Evolutionary conservation across 2,329 filamentous ascomycete genomes (phyloP), one percentile per base, ranked within the genome.

Genomic region (Talaromyces sp.): DNA sequence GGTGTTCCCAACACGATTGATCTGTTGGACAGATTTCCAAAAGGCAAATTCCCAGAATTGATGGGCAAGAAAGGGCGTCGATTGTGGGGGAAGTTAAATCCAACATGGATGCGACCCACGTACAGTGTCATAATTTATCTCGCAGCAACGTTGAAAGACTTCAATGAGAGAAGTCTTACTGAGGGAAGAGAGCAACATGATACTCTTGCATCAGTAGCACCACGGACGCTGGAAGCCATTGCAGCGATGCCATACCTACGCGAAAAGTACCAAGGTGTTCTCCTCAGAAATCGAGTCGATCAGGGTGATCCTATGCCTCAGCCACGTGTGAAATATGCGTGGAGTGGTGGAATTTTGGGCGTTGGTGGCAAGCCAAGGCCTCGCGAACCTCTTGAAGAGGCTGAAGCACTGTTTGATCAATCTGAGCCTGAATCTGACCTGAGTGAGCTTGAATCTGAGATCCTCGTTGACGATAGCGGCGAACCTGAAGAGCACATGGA

Each of bases 101-200:
- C 79, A 1, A 75, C 74, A 27, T 77, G 78, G 63, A 74, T 80
- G 70, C 76, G 78, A 63, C 81, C 81, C 15, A 77, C 77, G 7
- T 82, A 83, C 69, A 66, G 75, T 39, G 78, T 79, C 11, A 76
- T 82, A 69, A 75, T 82, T 15, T 75, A 79, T 64, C 71, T 83
- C 27, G 79, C 78, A 15, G 71, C 76, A n/a, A 73, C 77, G 10
- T 70, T 82, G 37, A 72, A 75, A 37, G 71, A 77, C 62, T 70
- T 79, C 47, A 76, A 77, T 43, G 71, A 72, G 17, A 71, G 70
- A 35, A 79, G 76, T 62, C 73, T 80, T 41, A 47, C 68, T 15
- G 71, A 75, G 41, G 76, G 77, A 47, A 73, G 69, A 6, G 58
- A 67, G 15, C 71, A 77, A 63, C 65, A 79, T 50, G 64, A 70